Conservation (phyloP, 345 rosid genomes). For the Salix purpurea region DNA sequence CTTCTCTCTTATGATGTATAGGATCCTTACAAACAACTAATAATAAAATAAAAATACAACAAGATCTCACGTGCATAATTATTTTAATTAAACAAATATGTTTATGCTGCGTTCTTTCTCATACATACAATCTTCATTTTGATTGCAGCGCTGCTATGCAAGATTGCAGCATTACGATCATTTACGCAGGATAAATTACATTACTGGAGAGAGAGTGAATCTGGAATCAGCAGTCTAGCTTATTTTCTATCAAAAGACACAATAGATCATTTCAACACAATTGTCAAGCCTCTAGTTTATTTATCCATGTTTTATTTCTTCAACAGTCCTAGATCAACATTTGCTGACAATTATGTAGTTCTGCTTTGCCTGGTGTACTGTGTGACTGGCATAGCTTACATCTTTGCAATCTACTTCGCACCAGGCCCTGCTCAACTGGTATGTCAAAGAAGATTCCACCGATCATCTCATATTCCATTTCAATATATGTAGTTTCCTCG, state of each 20-base stretch:
- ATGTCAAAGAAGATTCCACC: slow-evolving; percentile 6
- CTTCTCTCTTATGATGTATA: background rate
- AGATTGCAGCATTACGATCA: slow-evolving; percentile 73
- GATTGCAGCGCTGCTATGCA: slow-evolving; percentile 74
- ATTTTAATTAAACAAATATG: background rate
- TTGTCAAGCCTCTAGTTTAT: slow-evolving; percentile 74
- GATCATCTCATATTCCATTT: background rate
- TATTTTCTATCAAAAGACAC: slow-evolving; percentile 81
- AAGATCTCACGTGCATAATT: background rate
- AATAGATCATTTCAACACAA: slow-evolving; percentile 59
- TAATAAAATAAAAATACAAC: background rate
- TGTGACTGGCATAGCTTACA: slow-evolving; percentile 78
- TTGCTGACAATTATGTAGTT: slow-evolving; percentile 61
- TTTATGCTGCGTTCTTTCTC: background rate
- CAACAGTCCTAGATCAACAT: slow-evolving; percentile 81
- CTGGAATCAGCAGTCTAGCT: slow-evolving; percentile 80
- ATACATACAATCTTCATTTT: background rate
- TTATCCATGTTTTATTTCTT: slow-evolving; percentile 89
- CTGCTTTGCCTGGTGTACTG: slow-evolving; percentile 77
- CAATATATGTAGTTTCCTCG: background rate
- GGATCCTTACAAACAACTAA: background rate
- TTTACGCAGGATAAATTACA: slow-evolving; percentile 69
- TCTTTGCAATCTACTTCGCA: slow-evolving; percentile 62
- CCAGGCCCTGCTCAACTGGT: slow-evolving; percentile 87
- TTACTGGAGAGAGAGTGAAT: slow-evolving; percentile 68